Evolutionary conservation across 2,329 filamentous ascomycete species (phyloP).

Genomic region (Colletotrichum agaves): DNA sequence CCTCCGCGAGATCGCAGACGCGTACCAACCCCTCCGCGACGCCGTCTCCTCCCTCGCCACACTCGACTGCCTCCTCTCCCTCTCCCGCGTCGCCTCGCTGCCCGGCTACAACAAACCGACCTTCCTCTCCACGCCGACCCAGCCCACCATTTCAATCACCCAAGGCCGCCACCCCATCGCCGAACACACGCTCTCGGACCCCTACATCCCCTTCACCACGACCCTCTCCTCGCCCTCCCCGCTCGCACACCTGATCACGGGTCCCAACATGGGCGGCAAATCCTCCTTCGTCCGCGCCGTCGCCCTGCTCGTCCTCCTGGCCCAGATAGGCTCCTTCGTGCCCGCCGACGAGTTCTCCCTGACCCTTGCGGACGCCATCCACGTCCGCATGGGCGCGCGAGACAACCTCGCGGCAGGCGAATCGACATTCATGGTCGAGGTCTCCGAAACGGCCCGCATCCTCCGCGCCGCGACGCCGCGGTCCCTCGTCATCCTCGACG

Average conservation of each 20-base stretch:
- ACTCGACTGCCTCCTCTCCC: slow-evolving; percentile 88
- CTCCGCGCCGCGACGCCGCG: slow-evolving; percentile 87
- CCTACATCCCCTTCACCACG: slow-evolving; percentile 92
- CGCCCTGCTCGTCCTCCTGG: slow-evolving; percentile 91
- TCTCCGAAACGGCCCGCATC: slow-evolving; percentile 91
- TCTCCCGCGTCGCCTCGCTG: slow-evolving; percentile 84
- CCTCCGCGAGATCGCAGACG: slow-evolving; percentile 77
- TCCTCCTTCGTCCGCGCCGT: slow-evolving; percentile 96
- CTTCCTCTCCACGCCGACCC: slow-evolving; percentile 69
- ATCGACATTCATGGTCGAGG: slow-evolving; percentile 97
- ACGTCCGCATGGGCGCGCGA: slow-evolving; percentile 94
- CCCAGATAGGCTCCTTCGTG: slow-evolving; percentile 94
- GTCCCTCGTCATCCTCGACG: slow-evolving; percentile 90
- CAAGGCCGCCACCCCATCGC: slow-evolving; percentile 94
- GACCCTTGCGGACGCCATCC: slow-evolving; percentile 89
- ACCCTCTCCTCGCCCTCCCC: slow-evolving; percentile 72
- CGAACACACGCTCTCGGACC: slow-evolving; percentile 84
- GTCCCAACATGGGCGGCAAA: slow-evolving; percentile 99
- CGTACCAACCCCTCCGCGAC: slow-evolving; percentile 88
- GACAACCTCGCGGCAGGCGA: slow-evolving; percentile 97
- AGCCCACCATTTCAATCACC: slow-evolving; percentile 75
- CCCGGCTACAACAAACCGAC: slow-evolving; percentile 88
- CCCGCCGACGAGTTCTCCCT: slow-evolving; percentile 80
- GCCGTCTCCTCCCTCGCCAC: slow-evolving; percentile 86
- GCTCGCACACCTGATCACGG: slow-evolving; percentile 88